Percentiles rank a stretch among this genome's conserved stretches.
Conservation (phyloP, 2,329 filamentous ascomycete genomes). For the Sporothrix schenckii region DNA sequence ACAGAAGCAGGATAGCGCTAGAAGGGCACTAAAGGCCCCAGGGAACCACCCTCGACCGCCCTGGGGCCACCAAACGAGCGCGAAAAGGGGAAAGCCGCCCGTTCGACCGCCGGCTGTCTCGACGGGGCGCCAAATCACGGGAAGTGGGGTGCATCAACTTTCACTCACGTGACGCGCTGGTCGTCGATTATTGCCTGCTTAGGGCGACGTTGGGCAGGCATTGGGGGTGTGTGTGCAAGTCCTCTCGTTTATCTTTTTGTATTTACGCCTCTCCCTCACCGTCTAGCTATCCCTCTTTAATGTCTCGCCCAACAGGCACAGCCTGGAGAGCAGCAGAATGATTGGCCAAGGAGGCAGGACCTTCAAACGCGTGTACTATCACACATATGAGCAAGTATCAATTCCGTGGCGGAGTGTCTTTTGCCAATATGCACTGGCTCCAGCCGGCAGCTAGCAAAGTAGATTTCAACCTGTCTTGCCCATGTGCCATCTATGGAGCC, state of each 20-base stretch:
- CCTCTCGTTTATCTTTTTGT: neutral
- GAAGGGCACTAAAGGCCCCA: slow-evolving; percentile 24
- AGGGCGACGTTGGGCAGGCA: slow-evolving; percentile 19
- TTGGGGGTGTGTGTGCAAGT: neutral
- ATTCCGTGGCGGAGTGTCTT: neutral
- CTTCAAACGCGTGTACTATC: neutral
- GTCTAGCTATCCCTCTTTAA: neutral
- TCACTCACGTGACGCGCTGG: slow-evolving; percentile 33
- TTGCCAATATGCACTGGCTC: slow-evolving; percentile 22
- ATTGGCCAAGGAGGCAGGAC: neutral
- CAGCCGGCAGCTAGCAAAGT: neutral
- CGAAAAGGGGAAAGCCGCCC: slow-evolving; percentile 36
- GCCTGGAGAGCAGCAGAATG: neutral
- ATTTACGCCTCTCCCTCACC: slow-evolving; percentile 17
- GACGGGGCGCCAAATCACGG: slow-evolving; percentile 34
- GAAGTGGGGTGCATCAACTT: slow-evolving; percentile 34
- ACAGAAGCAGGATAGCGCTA: slow-evolving; percentile 24
- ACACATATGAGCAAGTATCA: neutral
- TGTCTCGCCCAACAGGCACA: neutral
- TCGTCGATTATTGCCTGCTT: slow-evolving; percentile 27
- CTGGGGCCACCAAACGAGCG: slow-evolving; percentile 27
- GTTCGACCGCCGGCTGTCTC: slow-evolving; percentile 32
- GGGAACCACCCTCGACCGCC: slow-evolving; percentile 1
- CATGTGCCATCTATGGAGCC: no score
- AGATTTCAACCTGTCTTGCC: neutral